Evolutionary conservation across 2,329 filamentous ascomycete species (phyloP).

Genomic region (Cadophora sp.): DNA sequence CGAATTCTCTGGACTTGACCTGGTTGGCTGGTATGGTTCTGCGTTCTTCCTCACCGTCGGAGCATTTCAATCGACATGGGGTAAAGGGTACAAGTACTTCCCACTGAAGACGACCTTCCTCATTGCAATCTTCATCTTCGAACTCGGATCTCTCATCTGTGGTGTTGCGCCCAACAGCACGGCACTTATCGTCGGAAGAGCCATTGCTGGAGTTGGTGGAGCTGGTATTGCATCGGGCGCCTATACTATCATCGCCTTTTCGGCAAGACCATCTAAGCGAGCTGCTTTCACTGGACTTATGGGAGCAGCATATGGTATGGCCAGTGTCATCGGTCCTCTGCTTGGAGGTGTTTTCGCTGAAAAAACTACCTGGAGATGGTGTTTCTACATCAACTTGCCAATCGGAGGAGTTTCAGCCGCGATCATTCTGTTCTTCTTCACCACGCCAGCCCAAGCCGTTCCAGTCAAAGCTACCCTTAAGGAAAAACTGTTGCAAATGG

Average conservation of each 20-base stretch:
- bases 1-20: constrained; percentile 55
- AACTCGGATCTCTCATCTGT: constrained; percentile 47
- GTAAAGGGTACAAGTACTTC: constrained; percentile 46
- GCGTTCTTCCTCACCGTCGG: constrained; percentile 59
- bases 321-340: constrained; percentile 44
- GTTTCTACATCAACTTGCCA: constrained; percentile 36
- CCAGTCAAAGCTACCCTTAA: constrained; percentile 47
- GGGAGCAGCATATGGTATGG: constrained; percentile 42
- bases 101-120: constrained; percentile 44
- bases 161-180: constrained; percentile 46
- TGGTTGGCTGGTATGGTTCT: constrained; percentile 63
- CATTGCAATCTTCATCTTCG: constrained; percentile 45
- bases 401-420: constrained; percentile 48
- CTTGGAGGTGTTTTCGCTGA: constrained; percentile 47
- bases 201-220: constrained; percentile 45
- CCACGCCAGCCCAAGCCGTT: constrained; percentile 48
- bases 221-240: constrained; percentile 47
- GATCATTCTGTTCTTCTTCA: constrained; percentile 52
- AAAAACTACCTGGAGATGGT: constrained; percentile 47
- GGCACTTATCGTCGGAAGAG: constrained; percentile 46
- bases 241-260: constrained; percentile 53
- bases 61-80: constrained; percentile 43
- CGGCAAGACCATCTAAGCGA: constrained; percentile 43
- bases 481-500: constrained; percentile 57
- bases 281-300: constrained; percentile 46